Evolutionary conservation across 345 rosid genomes (phyloP).

Genomic region (Eucalyptus cloeziana): DNA sequence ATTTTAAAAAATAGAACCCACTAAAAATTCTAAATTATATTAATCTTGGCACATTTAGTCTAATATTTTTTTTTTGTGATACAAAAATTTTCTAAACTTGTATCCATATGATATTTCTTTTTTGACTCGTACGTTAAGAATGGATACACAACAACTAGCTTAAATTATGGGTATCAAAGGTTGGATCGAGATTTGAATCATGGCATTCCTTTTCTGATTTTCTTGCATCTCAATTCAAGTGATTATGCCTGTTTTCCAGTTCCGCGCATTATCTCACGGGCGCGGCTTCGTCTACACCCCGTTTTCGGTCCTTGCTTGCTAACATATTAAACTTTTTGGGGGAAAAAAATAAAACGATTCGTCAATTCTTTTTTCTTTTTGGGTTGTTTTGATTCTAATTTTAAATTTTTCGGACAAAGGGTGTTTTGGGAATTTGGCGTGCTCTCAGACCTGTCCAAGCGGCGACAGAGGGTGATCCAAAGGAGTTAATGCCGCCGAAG

Average conservation of each 20-base stretch:
- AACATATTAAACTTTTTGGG: not conserved
- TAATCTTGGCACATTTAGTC: too few species aligned
- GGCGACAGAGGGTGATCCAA: not conserved
- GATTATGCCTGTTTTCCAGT: not conserved
- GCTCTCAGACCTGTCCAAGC: not conserved
- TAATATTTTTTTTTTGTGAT: too few species aligned
- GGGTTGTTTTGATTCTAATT: not conserved
- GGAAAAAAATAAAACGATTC: not conserved
- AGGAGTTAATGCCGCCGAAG: not conserved
- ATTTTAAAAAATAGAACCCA: too few species aligned
- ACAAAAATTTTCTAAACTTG: not conserved
- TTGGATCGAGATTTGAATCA: accelerated
- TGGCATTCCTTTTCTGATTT: not conserved
- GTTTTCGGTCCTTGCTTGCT: not conserved
- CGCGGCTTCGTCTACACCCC: not conserved
- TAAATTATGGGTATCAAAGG: not conserved
- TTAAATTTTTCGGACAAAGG: not conserved
- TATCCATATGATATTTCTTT: too few species aligned
- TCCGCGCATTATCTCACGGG: accelerated
- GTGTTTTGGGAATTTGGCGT: not conserved
- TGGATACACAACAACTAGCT: not conserved
- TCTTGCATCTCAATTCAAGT: not conserved
- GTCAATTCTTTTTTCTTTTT: not conserved
- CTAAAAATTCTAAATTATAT: too few species aligned
- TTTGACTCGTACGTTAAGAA: not conserved